A percentile compares a stretch with the other conserved stretches of the same genome.
phyloP scores from a whole-genome alignment of 2,329 filamentous ascomycete genomes.

The Penicillium sp. region DNA sequence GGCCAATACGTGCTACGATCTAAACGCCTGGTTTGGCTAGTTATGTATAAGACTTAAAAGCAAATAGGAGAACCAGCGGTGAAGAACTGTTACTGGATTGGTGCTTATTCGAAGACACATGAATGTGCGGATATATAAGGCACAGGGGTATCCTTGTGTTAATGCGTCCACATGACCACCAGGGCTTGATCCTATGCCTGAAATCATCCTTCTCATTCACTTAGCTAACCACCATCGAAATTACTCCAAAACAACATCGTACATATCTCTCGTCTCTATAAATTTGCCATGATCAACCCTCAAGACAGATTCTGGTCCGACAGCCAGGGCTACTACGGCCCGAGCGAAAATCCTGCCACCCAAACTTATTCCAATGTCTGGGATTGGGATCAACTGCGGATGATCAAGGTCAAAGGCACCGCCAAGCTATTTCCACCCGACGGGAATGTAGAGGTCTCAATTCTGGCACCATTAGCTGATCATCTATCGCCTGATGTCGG shows the following conservation, averaged over 20 bases:
- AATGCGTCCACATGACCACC: neutral
- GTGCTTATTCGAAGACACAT: no score
- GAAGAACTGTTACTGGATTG: neutral
- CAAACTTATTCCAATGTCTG: constrained; percentile 24
- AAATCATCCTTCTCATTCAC: neutral
- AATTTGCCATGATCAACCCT: neutral
- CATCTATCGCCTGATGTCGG: constrained; percentile 20
- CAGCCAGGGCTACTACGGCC: constrained; percentile 18
- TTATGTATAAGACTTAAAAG: neutral
- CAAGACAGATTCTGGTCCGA: constrained; percentile 17
- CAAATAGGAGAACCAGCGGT: neutral
- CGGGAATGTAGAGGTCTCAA: constrained; percentile 14
- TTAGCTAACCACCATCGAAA: neutral
- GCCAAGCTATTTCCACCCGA: constrained; percentile 24
- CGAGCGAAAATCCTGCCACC: constrained; percentile 15
- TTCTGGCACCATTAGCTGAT: constrained; percentile 22
- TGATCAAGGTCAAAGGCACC: constrained; percentile 19
- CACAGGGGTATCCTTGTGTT: neutral
- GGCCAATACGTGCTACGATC: neutral
- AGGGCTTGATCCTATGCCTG: neutral
- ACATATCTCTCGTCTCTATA: no score
- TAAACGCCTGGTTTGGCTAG: neutral
- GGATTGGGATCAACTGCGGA: constrained; percentile 22
- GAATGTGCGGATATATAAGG: neutral
- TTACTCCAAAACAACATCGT: neutral